Conservation (phyloP, 148 eudicot genomes). For the Drosera capensis region DNA sequence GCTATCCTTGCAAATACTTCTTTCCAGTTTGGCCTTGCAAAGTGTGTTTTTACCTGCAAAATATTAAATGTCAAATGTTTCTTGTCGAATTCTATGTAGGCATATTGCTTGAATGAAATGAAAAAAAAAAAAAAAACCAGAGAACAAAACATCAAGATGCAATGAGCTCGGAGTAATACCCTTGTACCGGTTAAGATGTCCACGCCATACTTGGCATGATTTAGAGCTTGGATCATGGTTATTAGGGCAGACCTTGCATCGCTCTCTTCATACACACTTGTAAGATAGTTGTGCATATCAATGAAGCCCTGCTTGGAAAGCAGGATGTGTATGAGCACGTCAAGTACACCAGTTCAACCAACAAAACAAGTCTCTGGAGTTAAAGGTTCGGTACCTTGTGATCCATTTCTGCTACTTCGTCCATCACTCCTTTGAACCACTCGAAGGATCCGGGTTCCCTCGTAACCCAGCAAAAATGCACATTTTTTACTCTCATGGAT, state of each 20-base stretch:
- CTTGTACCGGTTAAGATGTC: conserved; percentile 92
- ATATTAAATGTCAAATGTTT: not conserved
- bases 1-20: conserved; percentile 80
- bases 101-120: not conserved
- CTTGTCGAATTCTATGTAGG: not conserved
- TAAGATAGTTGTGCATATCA: conserved; percentile 95
- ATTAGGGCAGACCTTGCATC: conserved; percentile 92
- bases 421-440: conserved; percentile 98
- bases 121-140: not conserved
- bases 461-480: conserved; percentile 96
- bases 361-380: not conserved
- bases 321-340: not conserved
- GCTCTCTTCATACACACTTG: conserved; percentile 93
- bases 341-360: not conserved
- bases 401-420: conserved; percentile 91
- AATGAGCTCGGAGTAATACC: conserved; percentile 23
- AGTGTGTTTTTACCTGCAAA: conserved; percentile 96
- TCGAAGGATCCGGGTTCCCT: conserved; percentile 88
- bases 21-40: conserved; percentile 92
- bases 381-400: conserved; percentile 35
- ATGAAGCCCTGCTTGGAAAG: conserved; percentile 54
- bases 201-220: conserved; percentile 87
- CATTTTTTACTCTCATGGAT: conserved; percentile 43
- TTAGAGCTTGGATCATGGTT: conserved; percentile 89
- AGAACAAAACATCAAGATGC: not conserved